A percentile compares a stretch with the other conserved stretches of the same genome.
phyloP scores from a whole-genome alignment of 2,329 filamentous ascomycete species.

The Leptographium lundbergii region DNA sequence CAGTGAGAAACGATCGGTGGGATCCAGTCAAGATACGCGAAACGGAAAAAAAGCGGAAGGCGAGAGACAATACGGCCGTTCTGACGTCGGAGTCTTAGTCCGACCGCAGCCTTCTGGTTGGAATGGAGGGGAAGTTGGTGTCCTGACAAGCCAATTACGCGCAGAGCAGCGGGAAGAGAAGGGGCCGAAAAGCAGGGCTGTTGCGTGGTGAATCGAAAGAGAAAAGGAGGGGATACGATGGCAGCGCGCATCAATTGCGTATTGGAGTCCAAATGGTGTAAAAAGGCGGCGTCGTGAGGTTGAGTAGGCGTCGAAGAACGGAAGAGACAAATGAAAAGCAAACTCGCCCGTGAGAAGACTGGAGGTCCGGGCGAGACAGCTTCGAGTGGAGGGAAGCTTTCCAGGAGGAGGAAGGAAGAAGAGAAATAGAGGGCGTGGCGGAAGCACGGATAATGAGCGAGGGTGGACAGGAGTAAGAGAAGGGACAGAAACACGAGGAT shows the following conservation, averaged over 20 bases:
- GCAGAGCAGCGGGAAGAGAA: background rate
- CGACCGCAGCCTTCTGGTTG: background rate
- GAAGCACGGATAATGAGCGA: background rate
- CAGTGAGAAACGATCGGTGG: background rate
- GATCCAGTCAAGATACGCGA: background rate
- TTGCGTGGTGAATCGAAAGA: background rate
- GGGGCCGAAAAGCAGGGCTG: background rate
- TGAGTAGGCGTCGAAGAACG: background rate
- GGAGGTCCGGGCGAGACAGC: background rate
- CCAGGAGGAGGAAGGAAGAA: background rate
- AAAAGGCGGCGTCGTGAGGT: background rate
- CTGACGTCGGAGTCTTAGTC: background rate
- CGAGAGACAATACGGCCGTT: background rate
- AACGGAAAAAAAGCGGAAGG: background rate
- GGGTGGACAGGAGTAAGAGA: background rate
- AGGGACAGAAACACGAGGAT: background rate
- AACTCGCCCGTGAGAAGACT: background rate
- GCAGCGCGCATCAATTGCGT: background rate
- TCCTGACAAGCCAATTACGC: background rate
- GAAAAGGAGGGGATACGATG: background rate
- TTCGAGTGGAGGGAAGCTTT: background rate
- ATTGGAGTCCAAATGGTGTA: background rate
- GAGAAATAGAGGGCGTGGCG: background rate
- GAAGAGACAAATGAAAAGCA: background rate
- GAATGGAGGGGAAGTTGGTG: background rate